Conservation (phyloP, 2,329 filamentous ascomycete genomes). For the Monosporascus sp. region DNA sequence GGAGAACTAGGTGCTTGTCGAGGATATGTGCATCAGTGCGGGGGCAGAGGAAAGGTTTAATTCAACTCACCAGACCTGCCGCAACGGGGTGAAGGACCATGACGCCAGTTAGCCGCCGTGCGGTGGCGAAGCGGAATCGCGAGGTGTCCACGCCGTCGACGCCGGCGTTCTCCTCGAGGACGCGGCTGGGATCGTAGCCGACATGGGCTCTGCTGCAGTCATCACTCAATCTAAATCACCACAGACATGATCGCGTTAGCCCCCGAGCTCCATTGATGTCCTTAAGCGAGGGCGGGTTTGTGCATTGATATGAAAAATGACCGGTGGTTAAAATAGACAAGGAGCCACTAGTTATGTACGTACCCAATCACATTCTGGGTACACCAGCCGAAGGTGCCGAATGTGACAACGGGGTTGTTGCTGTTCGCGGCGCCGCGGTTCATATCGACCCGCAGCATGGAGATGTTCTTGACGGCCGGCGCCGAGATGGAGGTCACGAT, state of each 20-base stretch:
- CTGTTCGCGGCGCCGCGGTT: slow-evolving; percentile 19
- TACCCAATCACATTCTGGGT: slow-evolving; percentile 10
- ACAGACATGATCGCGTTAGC: no score
- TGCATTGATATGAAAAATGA: not conserved
- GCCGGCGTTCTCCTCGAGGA: slow-evolving; percentile 9
- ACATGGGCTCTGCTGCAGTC: slow-evolving; percentile 17
- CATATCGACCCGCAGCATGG: slow-evolving; percentile 34
- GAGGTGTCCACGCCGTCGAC: slow-evolving; percentile 24
- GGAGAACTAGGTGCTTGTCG: not conserved
- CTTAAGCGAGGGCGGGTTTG: no score
- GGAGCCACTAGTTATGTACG: slow-evolving; percentile 4
- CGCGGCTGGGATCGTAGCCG: slow-evolving; percentile 20
- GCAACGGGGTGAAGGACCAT: slow-evolving; percentile 36
- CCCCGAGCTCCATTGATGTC: no score
- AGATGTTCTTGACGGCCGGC: slow-evolving; percentile 37
- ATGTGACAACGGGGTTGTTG: slow-evolving; percentile 23
- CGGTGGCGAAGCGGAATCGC: slow-evolving; percentile 28
- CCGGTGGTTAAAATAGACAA: not conserved
- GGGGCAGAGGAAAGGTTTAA: not conserved
- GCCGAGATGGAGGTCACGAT: slow-evolving; percentile 41
- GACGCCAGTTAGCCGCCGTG: slow-evolving; percentile 34
- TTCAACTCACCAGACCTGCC: slow-evolving; percentile 12
- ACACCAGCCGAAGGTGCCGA: slow-evolving; percentile 44
- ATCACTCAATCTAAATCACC: slow-evolving; percentile 7
- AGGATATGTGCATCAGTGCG: no score